Percentiles rank a stretch among this genome's conserved stretches.
phyloP scores from a whole-genome alignment of 176 grass and related monocot genomes.

The Pontederia paniculata region DNA sequence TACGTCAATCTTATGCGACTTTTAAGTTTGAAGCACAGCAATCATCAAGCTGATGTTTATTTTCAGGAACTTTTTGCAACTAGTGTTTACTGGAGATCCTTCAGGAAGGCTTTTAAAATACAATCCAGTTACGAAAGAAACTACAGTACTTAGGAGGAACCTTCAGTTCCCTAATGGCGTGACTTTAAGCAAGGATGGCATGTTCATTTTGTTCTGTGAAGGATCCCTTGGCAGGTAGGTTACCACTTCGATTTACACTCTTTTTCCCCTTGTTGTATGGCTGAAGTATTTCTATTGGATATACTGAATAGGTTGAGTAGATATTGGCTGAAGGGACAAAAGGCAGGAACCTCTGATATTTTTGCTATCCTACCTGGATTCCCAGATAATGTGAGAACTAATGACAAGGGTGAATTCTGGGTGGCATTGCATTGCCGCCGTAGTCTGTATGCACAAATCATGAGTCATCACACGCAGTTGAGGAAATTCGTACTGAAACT shows the following conservation, averaged over 20 bases:
- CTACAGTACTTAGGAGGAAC: constrained; percentile 50
- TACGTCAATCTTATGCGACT: no score
- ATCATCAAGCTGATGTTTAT: background rate
- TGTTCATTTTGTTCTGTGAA: constrained; percentile 79
- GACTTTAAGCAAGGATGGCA: constrained; percentile 74
- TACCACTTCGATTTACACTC: background rate
- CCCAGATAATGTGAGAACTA: constrained; percentile 80
- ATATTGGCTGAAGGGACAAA: constrained; percentile 92
- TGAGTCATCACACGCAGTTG: constrained; percentile 24
- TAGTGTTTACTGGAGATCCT: constrained; percentile 70
- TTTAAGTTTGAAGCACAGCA: background rate
- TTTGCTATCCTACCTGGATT: constrained; percentile 73
- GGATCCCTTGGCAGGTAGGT: constrained; percentile 60
- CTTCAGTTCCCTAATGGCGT: constrained; percentile 92
- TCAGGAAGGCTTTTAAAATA: constrained; percentile 93
- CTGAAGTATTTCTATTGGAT: background rate
- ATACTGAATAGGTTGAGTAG: constrained; percentile 45
- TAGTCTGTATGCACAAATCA: constrained; percentile 36
- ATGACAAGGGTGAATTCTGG: constrained; percentile 94
- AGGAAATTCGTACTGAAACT: constrained; percentile 73
- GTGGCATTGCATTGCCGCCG: constrained; percentile 65
- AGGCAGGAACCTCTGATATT: constrained; percentile 55
- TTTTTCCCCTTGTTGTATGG: background rate
- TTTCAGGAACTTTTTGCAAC: constrained; percentile 76
- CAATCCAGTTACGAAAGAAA: constrained; percentile 53